These are phyloP conservation scores for Tricholoma saponaceum DNA, from an alignment of 768 basidiomycete genomes.

Conservation along the genomic window DNA sequence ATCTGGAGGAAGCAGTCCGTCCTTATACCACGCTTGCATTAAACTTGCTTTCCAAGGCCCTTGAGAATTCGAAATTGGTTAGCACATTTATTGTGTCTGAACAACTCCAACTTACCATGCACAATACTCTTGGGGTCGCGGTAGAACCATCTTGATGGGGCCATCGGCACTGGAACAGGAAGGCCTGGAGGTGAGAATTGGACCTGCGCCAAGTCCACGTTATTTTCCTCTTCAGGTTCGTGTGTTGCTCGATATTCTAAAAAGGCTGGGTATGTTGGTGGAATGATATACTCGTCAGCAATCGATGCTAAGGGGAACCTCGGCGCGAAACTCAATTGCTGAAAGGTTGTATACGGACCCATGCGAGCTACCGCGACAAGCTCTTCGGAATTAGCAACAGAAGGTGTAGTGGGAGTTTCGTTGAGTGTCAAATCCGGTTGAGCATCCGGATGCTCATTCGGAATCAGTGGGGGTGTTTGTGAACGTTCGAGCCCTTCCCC, in stretches of 20 bases:
- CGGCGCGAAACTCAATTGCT: constrained; percentile 82
- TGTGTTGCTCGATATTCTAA: constrained; percentile 61
- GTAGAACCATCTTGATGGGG: constrained; percentile 79
- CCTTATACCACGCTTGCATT: constrained; percentile 90
- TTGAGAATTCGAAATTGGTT: constrained; percentile 20
- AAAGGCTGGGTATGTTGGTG: constrained; percentile 83
- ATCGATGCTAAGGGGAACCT: constrained; percentile 85
- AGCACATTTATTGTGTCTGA: not conserved
- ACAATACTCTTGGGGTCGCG: constrained; percentile 77
- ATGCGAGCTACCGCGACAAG: constrained; percentile 63
- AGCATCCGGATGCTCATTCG: constrained; percentile 39
- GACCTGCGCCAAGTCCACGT: constrained; percentile 49
- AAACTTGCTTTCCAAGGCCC: constrained; percentile 86
- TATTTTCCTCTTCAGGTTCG: constrained; percentile 51
- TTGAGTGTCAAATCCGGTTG: constrained; percentile 26
- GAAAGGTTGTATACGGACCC: constrained; percentile 89
- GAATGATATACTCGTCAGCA: constrained; percentile 88
- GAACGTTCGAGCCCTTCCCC: constrained; percentile 30
- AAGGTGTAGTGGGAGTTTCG: constrained; percentile 30
- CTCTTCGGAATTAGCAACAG: constrained; percentile 57
- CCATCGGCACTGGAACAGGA: constrained; percentile 62
- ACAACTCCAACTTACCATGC: constrained; percentile 52
- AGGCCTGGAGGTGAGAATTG: constrained; percentile 80
- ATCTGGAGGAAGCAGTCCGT: constrained; percentile 76
- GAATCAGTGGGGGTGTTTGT: constrained; percentile 35